phyloP scores from a whole-genome alignment of 2,329 filamentous ascomycete genomes.

The Chaetomium sp. region DNA sequence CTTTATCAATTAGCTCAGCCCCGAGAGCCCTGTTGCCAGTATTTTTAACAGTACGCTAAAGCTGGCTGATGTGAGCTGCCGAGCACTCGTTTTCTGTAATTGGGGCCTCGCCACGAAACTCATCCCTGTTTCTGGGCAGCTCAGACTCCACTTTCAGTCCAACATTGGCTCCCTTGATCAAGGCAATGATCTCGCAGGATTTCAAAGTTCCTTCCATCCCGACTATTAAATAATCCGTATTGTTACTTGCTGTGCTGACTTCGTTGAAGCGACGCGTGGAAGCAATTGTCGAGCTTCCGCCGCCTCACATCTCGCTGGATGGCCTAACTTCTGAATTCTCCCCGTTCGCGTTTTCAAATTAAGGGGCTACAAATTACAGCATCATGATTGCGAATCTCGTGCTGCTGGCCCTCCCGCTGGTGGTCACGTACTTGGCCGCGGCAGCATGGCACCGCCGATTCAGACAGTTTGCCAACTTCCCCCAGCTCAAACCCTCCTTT shows the following conservation, averaged over 20 bases:
- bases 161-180: background rate
- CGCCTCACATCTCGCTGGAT: background rate
- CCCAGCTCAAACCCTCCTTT: constrained; percentile 32
- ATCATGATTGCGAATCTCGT: constrained; percentile 26
- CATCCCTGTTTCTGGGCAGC: background rate
- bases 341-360: background rate
- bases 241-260: background rate
- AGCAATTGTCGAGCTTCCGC: background rate
- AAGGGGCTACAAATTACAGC: background rate
- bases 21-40: background rate
- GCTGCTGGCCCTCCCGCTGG: constrained; percentile 23
- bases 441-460: constrained; percentile 30
- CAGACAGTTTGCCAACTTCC: constrained; percentile 33
- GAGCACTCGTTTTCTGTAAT: background rate
- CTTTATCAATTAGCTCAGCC: background rate
- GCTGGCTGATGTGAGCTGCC: background rate
- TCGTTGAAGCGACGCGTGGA: background rate
- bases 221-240: too few species aligned
- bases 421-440: constrained; percentile 26
- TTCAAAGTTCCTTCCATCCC: background rate
- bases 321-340: background rate
- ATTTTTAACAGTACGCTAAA: background rate
- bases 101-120: background rate
- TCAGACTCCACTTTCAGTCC: background rate
- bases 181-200: background rate